phyloP scores from a whole-genome alignment of 2,329 filamentous ascomycete genomes.

The Neofusicoccum umdonicola region DNA sequence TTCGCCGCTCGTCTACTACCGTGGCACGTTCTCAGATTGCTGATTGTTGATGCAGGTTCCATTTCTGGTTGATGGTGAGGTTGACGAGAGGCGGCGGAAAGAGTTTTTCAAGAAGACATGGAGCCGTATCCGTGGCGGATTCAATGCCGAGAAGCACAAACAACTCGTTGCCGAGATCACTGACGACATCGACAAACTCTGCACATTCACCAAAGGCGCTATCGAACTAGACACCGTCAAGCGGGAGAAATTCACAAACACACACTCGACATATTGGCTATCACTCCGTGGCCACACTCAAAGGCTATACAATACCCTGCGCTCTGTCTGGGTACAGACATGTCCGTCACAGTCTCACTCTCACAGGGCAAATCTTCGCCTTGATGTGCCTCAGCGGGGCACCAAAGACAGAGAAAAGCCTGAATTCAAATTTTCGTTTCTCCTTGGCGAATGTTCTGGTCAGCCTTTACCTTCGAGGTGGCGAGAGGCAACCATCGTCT shows the following conservation, averaged over 20 bases:
- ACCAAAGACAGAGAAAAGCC: neutral
- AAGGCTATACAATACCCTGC: constrained; percentile 17
- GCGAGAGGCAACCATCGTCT: constrained; percentile 2
- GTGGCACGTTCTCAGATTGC: too few relatives aligned
- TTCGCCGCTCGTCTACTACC: neutral
- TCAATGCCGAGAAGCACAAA: constrained; percentile 15
- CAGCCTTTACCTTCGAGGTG: neutral
- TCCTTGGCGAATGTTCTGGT: neutral
- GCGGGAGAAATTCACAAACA: constrained; percentile 3
- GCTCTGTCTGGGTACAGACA: constrained; percentile 8
- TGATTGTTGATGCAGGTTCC: neutral
- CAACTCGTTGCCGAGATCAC: constrained; percentile 17
- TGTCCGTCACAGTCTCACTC: constrained; percentile 13
- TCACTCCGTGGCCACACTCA: constrained; percentile 19
- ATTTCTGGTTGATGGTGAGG: constrained; percentile 9
- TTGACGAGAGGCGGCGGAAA: constrained; percentile 17
- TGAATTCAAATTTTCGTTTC: neutral
- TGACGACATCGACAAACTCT: constrained; percentile 19
- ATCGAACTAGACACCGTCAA: constrained; percentile 16
- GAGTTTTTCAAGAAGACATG: constrained; percentile 20
- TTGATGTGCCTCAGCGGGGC: constrained; percentile 10
- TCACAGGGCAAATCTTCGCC: constrained; percentile 18
- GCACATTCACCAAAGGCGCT: constrained; percentile 14
- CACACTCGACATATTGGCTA: constrained; percentile 18
- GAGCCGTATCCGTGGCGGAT: constrained; percentile 18